Evolutionary conservation across 768 basidiomycete species (phyloP).

Genomic region (Pilatotrama ljubarskyi): DNA sequence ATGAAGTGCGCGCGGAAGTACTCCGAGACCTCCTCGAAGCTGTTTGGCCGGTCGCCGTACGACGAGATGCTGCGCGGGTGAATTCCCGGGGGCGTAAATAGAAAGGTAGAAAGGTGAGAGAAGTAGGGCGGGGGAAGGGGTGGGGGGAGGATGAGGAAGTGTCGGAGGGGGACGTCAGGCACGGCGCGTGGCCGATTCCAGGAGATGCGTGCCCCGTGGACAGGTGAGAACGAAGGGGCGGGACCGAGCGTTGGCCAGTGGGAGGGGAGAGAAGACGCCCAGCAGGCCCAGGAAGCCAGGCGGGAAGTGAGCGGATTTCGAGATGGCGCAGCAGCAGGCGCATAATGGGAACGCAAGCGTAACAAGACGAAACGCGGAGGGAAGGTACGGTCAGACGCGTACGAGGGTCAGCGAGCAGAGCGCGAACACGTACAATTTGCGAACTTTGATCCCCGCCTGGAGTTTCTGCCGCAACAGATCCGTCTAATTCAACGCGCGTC

Average conservation of each 20-base stretch:
- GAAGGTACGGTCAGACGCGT: background rate
- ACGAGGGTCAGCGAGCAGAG: background rate
- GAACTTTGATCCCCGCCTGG: conserved; percentile 62
- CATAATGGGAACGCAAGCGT: too few species aligned
- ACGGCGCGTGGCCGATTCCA: too few species aligned
- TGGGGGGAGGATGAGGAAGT: too few species aligned
- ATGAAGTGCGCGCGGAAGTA: conserved; percentile 89
- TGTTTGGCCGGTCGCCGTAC: conserved; percentile 77
- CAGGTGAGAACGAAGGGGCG: too few species aligned
- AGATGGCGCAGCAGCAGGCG: too few species aligned
- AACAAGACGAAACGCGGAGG: background rate
- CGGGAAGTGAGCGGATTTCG: too few species aligned
- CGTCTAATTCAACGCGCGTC: conserved; percentile 39
- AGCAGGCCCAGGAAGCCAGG: too few species aligned
- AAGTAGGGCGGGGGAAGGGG: background rate
- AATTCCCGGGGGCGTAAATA: background rate
- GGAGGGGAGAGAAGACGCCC: too few species aligned
- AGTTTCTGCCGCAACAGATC: conserved; percentile 77
- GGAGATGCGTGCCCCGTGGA: too few species aligned
- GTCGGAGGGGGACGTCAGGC: too few species aligned
- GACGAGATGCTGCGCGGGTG: conserved; percentile 67
- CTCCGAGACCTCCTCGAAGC: conserved; percentile 77
- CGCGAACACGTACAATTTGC: conserved; percentile 63
- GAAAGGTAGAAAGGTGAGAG: background rate
- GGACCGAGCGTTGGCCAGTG: too few species aligned